Evolutionary conservation across 179 eudicot genomes (phyloP).

Genomic region (Corrigiola litoralis): DNA sequence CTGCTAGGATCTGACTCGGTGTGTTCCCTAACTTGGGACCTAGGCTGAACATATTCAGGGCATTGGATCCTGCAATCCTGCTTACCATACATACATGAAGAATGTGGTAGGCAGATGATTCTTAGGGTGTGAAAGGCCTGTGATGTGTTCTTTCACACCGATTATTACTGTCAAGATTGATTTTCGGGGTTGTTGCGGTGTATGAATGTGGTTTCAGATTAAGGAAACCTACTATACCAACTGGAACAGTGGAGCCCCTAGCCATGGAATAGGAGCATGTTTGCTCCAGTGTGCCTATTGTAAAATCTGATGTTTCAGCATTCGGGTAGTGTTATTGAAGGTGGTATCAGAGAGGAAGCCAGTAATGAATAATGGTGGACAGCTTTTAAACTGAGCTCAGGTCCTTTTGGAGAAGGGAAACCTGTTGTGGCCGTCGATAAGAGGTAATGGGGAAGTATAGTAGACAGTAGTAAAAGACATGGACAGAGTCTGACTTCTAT

Average conservation of each 20-base stretch:
- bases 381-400: conserved; percentile 47
- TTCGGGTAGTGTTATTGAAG: conserved; percentile 65
- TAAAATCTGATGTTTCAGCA: conserved; percentile 73
- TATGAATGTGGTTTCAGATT: conserved; percentile 31
- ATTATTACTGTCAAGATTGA: conserved; percentile 61
- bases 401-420: conserved; percentile 44
- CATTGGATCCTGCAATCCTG: conserved; percentile 57
- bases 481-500: conserved; percentile 58
- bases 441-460: conserved; percentile 43
- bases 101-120: conserved; percentile 57
- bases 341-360: conserved; percentile 55
- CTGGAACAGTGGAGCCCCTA: conserved; percentile 62
- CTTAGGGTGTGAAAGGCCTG: conserved; percentile 66
- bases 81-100: conserved; percentile 63
- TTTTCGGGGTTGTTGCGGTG: conserved; percentile 59
- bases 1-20: conserved; percentile 1
- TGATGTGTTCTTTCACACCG: conserved; percentile 53
- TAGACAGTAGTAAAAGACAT: conserved; percentile 41
- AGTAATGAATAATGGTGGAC: conserved; percentile 32
- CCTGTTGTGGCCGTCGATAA: conserved; percentile 49
- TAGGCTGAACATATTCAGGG: conserved; percentile 45
- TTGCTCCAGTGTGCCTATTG: conserved; percentile 49
- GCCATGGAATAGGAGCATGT: conserved; percentile 82
- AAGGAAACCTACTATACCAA: conserved; percentile 47
- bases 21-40: conserved; percentile 47